Percentiles rank a stretch among this genome's conserved stretches.
These are phyloP conservation scores for Rhypophila decipiens DNA, from an alignment of 495 filamentous ascomycete species.

Conservation along the genomic window DNA sequence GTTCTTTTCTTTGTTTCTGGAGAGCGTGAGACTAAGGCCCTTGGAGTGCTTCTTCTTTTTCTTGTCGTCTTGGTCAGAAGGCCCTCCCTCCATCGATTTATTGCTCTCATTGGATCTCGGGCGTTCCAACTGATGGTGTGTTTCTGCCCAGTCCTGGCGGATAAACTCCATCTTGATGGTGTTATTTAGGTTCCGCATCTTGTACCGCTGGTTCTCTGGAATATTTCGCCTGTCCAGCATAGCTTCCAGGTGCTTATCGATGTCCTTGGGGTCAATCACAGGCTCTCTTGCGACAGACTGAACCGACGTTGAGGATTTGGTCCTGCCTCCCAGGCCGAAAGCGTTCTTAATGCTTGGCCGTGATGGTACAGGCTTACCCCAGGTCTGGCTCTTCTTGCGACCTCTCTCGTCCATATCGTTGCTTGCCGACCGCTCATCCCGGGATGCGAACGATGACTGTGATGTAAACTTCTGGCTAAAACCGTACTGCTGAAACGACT, in stretches of 20 bases:
- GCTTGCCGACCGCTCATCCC: constrained; percentile 6
- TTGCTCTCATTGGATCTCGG: constrained; percentile 30
- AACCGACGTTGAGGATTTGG: constrained; percentile 28
- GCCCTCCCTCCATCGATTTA: constrained; percentile 14
- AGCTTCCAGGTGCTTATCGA: constrained; percentile 53
- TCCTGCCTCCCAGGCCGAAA: constrained; percentile 8
- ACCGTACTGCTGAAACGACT: constrained; percentile 21
- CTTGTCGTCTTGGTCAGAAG: constrained; percentile 23
- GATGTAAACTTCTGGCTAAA: constrained; percentile 6
- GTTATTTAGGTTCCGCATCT: constrained; percentile 82
- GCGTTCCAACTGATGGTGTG: constrained; percentile 28
- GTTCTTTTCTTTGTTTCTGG: constrained; percentile 46
- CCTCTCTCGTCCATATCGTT: not conserved
- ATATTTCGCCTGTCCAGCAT: constrained; percentile 84
- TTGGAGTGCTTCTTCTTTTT: constrained; percentile 60
- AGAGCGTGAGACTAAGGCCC: constrained; percentile 71
- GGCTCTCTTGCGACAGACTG: constrained; percentile 17
- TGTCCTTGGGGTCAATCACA: constrained; percentile 38
- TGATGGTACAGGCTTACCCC: constrained; percentile 10
- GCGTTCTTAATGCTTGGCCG: constrained; percentile 8
- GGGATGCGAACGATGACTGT: not conserved
- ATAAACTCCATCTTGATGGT: constrained; percentile 95
- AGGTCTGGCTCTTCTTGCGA: constrained; percentile 20
- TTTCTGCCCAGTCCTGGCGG: constrained; percentile 73
- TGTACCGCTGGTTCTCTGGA: constrained; percentile 84